A percentile compares a stretch with the other conserved stretches of the same genome.
Conservation (phyloP, 2,329 filamentous ascomycete species). For the Aspergillus aculeatinus region DNA sequence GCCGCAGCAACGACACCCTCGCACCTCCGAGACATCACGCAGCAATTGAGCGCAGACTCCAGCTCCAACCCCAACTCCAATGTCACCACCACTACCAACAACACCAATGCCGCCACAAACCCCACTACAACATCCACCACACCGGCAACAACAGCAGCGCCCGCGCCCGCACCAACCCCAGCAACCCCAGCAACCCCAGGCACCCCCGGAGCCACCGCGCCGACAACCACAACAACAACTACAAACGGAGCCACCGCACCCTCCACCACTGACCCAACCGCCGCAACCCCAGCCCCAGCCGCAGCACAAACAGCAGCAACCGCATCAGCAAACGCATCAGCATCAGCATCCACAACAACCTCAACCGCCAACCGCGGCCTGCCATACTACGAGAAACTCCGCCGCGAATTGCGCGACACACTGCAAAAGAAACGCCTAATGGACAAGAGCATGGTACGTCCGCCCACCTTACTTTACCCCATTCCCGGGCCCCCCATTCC, state of each 20-base stretch:
- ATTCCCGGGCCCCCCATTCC: not conserved
- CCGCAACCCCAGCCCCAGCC: not conserved
- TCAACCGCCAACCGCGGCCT: constrained; percentile 43
- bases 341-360: constrained; percentile 15
- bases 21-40: not conserved
- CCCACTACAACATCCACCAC: constrained; percentile 31
- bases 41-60: not conserved
- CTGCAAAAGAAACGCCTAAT: constrained; percentile 64
- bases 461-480: no score
- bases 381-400: constrained; percentile 72
- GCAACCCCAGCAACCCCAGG: no score
- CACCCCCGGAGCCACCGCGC: not conserved
- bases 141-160: constrained; percentile 18
- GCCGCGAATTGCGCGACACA: constrained; percentile 65
- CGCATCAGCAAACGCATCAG: constrained; percentile 17
- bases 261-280: constrained; percentile 12
- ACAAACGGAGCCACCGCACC: constrained; percentile 16
- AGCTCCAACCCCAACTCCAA: not conserved
- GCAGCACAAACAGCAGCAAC: constrained; percentile 7
- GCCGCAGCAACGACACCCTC: not conserved
- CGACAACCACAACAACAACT: constrained; percentile 19
- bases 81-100: not conserved
- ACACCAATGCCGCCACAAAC: constrained; percentile 42
- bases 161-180: no score
- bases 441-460: constrained; percentile 59